Evolutionary conservation across 306 rosid species (phyloP).

Genomic region (Senna siamea): DNA sequence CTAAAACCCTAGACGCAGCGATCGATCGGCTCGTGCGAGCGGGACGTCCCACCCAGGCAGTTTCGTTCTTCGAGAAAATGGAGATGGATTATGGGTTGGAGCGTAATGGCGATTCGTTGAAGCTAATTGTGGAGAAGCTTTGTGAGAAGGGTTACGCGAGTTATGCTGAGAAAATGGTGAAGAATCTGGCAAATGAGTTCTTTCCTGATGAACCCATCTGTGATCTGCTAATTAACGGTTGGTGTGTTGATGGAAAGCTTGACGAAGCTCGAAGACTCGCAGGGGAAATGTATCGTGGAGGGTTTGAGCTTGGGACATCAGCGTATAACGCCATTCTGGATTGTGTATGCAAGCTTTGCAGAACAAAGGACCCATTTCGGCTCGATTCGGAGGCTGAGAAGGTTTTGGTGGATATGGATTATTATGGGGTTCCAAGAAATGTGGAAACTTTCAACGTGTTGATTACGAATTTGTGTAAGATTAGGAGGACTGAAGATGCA

Average conservation of each 20-base stretch:
- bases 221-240: slow-evolving; percentile 66
- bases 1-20: slow-evolving; percentile 55
- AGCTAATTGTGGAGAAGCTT: slow-evolving; percentile 67
- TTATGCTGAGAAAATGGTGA: slow-evolving; percentile 78
- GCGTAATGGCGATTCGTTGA: slow-evolving; percentile 57
- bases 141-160: slow-evolving; percentile 69
- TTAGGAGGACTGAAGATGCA: slow-evolving; percentile 72
- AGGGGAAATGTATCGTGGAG: slow-evolving; percentile 84
- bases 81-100: slow-evolving; percentile 71
- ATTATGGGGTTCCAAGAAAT: slow-evolving; percentile 73
- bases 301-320: slow-evolving; percentile 64
- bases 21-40: slow-evolving; percentile 74
- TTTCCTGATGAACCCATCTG: slow-evolving; percentile 69
- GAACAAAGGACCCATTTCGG: slow-evolving; percentile 70
- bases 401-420: slow-evolving; percentile 72
- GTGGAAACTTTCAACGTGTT: slow-evolving; percentile 79
- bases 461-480: slow-evolving; percentile 75
- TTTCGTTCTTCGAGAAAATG: slow-evolving; percentile 77
- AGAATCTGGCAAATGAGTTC: slow-evolving; percentile 63
- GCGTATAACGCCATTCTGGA: slow-evolving; percentile 82
- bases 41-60: slow-evolving; percentile 54
- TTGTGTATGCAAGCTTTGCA: slow-evolving; percentile 71
- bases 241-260: slow-evolving; percentile 71
- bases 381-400: slow-evolving; percentile 68
- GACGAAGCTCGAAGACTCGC: slow-evolving; percentile 78